phyloP scores from a whole-genome alignment of 345 rosid genomes.

The Euphorbia peplus region DNA sequence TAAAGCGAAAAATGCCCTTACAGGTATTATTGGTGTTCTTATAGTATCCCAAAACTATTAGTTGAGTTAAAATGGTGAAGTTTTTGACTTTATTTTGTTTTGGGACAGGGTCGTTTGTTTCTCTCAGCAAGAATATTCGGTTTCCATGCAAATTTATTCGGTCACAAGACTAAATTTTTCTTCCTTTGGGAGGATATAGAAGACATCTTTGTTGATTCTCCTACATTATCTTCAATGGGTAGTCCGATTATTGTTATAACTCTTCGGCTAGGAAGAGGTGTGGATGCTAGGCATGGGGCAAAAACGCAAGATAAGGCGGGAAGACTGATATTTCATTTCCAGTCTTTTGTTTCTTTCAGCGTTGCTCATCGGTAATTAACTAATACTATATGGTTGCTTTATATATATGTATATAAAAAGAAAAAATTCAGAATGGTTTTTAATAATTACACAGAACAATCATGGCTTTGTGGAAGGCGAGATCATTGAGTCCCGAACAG shows the following conservation, averaged over 20 bases:
- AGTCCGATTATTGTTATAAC: constrained; percentile 80
- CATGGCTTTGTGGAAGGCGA: constrained; percentile 95
- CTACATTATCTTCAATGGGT: constrained; percentile 91
- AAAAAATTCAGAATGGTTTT: too few species aligned
- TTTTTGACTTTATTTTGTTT: constrained; percentile 17
- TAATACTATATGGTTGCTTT: not conserved
- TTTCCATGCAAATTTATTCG: constrained; percentile 84
- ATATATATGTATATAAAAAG: too few species aligned
- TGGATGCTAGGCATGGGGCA: constrained; percentile 91
- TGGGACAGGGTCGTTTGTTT: constrained; percentile 82
- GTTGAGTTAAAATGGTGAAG: constrained; percentile 5
- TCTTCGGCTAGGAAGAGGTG: constrained; percentile 72
- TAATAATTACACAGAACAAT: constrained; percentile 76
- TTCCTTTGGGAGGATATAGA: constrained; percentile 98
- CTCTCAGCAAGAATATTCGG: constrained; percentile 92
- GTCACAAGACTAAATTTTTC: constrained; percentile 87
- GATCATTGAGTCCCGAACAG: constrained; percentile 90
- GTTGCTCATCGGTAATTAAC: constrained; percentile 72
- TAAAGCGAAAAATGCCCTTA: constrained; percentile 84
- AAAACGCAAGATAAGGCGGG: constrained; percentile 85
- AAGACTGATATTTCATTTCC: constrained; percentile 90
- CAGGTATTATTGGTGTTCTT: constrained; percentile 52
- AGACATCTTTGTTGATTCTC: constrained; percentile 71
- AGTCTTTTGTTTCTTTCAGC: constrained; percentile 89
- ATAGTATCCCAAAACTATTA: constrained; percentile 10